Base-by-base conservation (phyloP, 208 protist genomes). In the Lotmaria passim region DNA sequence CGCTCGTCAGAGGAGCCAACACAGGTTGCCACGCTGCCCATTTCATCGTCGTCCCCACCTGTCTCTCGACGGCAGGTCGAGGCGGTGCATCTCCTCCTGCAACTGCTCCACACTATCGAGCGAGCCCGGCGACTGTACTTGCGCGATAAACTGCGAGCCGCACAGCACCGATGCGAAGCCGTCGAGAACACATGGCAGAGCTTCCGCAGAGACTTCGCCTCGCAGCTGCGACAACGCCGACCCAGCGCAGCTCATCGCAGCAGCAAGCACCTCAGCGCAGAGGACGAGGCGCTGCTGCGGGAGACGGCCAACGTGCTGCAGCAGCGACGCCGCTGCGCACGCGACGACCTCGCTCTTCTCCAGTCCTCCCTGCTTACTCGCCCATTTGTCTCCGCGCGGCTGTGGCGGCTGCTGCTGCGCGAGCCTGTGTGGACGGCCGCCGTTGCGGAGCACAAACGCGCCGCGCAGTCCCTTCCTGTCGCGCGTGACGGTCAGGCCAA, bases 361-460 rank as follows among this genome's bases (percentile, higher is more conserved):
- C 51, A 60, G n/a, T 24, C 43, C 26, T 93, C 88, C 14, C 79
- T 93, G 19, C 68, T 93, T 11, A 75, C 83, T 23, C 74, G 88
- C 1, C 69, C 90, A 8, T 87, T 83, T 21, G 36, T 95, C 8
- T 93, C 87, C 0, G 87, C 86, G 0, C 66, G 79, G 12, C 53
- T 96, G 17, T 96, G 90, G 90, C 67, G 78, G 14, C 36, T 75
- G 31, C 53, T 96, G 0, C 59, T 96, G 59, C 58, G 67, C 2
- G 71, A 86, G 30, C 62, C 83, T n/a, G 50, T 91, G 52, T 96
- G 90, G 88, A 24, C 56, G 1, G 57, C 76, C 8, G 75, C 82
- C 3, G 70, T 90, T 7, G 46, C 41, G 11, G 57, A 75, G 55
- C 67, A 81, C 51, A 55, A 46, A 21, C 51, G 55, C 34, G 67